Evolutionary conservation across 2,329 filamentous ascomycete species (phyloP), one percentile per base, ranked within the genome.

Genomic region (Corniculantispora saksenae): DNA sequence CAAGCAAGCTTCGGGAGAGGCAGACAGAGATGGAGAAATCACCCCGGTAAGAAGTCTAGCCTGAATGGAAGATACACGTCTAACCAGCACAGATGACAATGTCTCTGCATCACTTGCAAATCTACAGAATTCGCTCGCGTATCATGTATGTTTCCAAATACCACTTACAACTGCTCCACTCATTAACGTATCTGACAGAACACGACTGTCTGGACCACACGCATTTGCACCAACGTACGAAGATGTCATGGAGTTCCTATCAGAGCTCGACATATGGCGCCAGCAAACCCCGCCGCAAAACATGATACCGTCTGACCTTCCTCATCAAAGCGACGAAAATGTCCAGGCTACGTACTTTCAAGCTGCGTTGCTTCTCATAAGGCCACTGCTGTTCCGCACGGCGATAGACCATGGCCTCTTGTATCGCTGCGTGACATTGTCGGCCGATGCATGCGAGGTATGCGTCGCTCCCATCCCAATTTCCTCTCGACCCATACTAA

Each of bases 271-370:
- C 23, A 43, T 55, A 10, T 62, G 60, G 60, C 27, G 60, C 21
- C 60, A 62, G 23, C 60, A 62, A 43, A 38, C 51, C n/a, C 60
- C 51, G 12, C 53, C 32, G 17, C 48, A 53, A 53, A 53, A 55
- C 12, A 27, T 43, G 35, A 23, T 50, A 15, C 60, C 60, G 5
- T 32, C 48, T 9, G 55, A 35, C 21, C 38, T 62, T 45, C 60
- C 60, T 29, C 50, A 54, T 9, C 60, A 62, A 55, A 54, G 50
- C 50, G 50, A 62, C 12, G 60, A 62, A 45, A 48, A 55, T 27
- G 51, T 62, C n/a, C 48, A 62, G 23, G 48, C 60, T 6, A 62
- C 60, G 8, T 62, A 62, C 15, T 62, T 62, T 29, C 60, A 62
- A 21, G 60, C 60, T 3, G 60, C 60, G 0, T 21, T 62, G 29